These are phyloP conservation scores for Russula griseocarnosa DNA, from an alignment of 768 basidiomycete genomes.

Conservation along the genomic window DNA sequence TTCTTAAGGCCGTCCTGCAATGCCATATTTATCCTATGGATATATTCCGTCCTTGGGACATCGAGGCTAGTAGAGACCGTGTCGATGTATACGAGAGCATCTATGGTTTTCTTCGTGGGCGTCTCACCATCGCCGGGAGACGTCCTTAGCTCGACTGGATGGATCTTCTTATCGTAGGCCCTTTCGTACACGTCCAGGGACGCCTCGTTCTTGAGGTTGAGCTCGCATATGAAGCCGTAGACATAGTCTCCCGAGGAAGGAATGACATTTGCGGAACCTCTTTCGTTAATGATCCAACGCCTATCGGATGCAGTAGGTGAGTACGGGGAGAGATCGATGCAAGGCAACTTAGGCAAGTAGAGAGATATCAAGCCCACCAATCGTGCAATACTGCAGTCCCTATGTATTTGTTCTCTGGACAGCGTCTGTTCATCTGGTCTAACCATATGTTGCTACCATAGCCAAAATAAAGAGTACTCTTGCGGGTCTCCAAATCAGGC, in stretches of 20 bases:
- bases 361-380: conserved; percentile 5
- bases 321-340: neutral
- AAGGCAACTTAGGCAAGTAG: too few species aligned
- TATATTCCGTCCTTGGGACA: conserved; percentile 23
- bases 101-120: neutral
- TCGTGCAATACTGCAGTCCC: conserved; percentile 7
- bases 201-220: conserved; percentile 11
- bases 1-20: conserved; percentile 15
- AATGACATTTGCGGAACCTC: conserved; percentile 15
- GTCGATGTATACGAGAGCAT: conserved; percentile 22
- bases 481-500: neutral
- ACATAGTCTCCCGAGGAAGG: conserved; percentile 14
- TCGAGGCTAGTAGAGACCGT: conserved; percentile 2
- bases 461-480: conserved; percentile 10
- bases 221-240: conserved; percentile 20
- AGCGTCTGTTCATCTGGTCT: conserved; percentile 25
- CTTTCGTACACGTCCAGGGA: conserved; percentile 16
- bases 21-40: conserved; percentile 21
- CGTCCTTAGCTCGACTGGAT: conserved; percentile 4
- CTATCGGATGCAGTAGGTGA: conserved; percentile 1
- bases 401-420: conserved; percentile 19
- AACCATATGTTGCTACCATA: conserved; percentile 25
- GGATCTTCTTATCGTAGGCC: conserved; percentile 16
- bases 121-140: neutral
- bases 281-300: conserved; percentile 25